phyloP scores from a whole-genome alignment of 352 stramenopile genomes.

The Phytophthora podocarpi region DNA sequence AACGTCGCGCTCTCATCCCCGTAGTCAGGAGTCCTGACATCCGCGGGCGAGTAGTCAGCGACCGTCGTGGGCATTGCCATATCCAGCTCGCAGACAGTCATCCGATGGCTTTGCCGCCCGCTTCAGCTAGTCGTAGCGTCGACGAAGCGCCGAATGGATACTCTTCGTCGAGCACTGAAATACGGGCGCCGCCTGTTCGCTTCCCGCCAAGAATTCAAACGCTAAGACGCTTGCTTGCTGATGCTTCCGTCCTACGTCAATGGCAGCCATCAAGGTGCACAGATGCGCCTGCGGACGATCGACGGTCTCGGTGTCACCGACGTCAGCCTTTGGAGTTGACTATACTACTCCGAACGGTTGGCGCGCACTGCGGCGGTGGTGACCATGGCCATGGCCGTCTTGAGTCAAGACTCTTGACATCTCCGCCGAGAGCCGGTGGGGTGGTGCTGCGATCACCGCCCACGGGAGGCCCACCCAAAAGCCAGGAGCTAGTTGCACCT shows the following conservation, averaged over 20 bases:
- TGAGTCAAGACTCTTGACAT: too few species aligned
- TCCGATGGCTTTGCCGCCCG: neutral
- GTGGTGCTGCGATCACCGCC: neutral
- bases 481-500: neutral
- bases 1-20: constrained; percentile 12
- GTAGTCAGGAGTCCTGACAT: neutral
- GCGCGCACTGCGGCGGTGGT: neutral
- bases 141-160: constrained; percentile 10
- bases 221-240: neutral
- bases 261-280: constrained; percentile 5
- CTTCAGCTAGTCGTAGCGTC: constrained; percentile 22
- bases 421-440: constrained; percentile 13
- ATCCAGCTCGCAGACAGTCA: constrained; percentile 4
- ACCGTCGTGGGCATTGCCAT: neutral
- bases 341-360: constrained; percentile 5
- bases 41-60: neutral
- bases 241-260: too few species aligned
- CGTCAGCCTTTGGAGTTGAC: neutral
- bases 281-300: neutral
- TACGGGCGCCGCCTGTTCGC: neutral
- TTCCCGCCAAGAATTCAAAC: neutral
- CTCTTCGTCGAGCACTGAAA: constrained; percentile 11
- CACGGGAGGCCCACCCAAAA: neutral
- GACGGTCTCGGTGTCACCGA: neutral
- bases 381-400: neutral